Evolutionary conservation across 2,329 filamentous ascomycete genomes (phyloP).

Genomic region (Fusarium protoensiforme): DNA sequence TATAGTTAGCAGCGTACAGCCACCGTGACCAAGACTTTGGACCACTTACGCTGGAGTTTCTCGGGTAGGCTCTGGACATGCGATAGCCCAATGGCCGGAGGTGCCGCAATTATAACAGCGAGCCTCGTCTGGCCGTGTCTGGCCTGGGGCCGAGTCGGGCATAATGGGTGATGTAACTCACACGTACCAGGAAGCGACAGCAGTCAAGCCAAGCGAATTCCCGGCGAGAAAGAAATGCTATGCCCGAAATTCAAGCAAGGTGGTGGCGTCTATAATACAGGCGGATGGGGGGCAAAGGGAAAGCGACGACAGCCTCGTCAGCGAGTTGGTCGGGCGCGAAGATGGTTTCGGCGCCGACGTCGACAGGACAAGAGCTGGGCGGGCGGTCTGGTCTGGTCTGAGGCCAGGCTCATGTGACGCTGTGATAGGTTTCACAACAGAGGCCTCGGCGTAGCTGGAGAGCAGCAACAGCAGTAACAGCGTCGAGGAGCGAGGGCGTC

Average conservation of each 20-base stretch:
- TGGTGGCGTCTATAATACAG: conserved; percentile 10
- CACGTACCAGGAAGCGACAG: not conserved
- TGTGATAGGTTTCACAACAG: conserved; percentile 32
- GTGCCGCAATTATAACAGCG: conserved; percentile 66
- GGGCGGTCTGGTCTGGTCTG: conserved; percentile 19
- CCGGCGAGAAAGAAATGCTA: not conserved
- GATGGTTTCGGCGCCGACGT: not conserved
- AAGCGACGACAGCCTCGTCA: conserved; percentile 13
- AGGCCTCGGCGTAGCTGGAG: conserved; percentile 4
- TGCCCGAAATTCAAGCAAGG: not conserved
- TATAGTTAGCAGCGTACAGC: conserved; percentile 15
- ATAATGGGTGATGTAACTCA: conserved; percentile 32
- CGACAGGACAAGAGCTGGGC: conserved; percentile 9
- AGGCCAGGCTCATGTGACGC: conserved; percentile 27
- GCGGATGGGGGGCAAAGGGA: conserved; percentile 8
- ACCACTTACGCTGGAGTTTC: conserved; percentile 61
- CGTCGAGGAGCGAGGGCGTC: conserved; percentile 13
- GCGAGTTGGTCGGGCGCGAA: conserved; percentile 20
- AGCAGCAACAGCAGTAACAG: conserved; percentile 2
- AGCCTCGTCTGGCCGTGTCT: conserved; percentile 49
- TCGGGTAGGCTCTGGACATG: conserved; percentile 63
- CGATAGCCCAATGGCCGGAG: conserved; percentile 62
- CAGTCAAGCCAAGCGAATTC: conserved; percentile 11
- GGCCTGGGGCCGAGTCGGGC: conserved; percentile 44
- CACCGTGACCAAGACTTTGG: not conserved